Evolutionary conservation across 2,329 filamentous ascomycete genomes (phyloP).

Genomic region (Diaporthe sp.): DNA sequence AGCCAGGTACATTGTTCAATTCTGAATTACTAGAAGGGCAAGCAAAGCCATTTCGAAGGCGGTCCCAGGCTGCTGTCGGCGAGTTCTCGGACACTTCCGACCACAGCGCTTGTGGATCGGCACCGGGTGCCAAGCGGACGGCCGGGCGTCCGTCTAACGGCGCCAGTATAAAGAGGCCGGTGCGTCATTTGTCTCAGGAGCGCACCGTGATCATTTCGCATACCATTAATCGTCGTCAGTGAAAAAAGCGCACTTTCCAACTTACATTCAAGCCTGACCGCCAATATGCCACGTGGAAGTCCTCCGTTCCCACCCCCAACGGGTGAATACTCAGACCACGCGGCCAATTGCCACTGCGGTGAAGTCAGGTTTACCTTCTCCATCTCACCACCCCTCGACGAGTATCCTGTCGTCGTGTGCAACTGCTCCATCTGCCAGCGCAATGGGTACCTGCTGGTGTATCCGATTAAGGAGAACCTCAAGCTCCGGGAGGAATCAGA

Average conservation of each 20-base stretch:
- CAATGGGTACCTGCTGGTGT: constrained; percentile 35
- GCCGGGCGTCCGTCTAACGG: not conserved
- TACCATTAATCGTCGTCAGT: no score
- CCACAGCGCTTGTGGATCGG: constrained; percentile 1
- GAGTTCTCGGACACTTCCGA: constrained; percentile 22
- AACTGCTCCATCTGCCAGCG: constrained; percentile 36
- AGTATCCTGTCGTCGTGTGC: constrained; percentile 27
- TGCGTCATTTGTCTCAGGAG: not conserved
- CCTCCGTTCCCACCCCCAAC: constrained; percentile 27
- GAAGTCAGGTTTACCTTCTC: constrained; percentile 27
- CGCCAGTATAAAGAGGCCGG: not conserved
- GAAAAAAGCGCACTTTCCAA: no score
- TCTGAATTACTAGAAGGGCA: not conserved
- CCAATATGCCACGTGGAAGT: not conserved
- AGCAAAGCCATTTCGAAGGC: not conserved
- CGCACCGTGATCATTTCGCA: not conserved
- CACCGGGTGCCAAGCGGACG: not conserved
- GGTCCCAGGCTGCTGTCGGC: not conserved
- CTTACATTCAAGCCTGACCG: not conserved
- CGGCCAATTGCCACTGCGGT: constrained; percentile 35
- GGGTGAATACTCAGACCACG: constrained; percentile 22
- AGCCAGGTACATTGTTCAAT: no score
- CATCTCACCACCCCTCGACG: constrained; percentile 28
- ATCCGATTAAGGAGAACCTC: constrained; percentile 28
- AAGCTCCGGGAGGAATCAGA: not conserved